Percentiles rank a stretch among this genome's conserved stretches.
phyloP scores from a whole-genome alignment of 169 alveolate species.

The Eimeria acervulina region DNA sequence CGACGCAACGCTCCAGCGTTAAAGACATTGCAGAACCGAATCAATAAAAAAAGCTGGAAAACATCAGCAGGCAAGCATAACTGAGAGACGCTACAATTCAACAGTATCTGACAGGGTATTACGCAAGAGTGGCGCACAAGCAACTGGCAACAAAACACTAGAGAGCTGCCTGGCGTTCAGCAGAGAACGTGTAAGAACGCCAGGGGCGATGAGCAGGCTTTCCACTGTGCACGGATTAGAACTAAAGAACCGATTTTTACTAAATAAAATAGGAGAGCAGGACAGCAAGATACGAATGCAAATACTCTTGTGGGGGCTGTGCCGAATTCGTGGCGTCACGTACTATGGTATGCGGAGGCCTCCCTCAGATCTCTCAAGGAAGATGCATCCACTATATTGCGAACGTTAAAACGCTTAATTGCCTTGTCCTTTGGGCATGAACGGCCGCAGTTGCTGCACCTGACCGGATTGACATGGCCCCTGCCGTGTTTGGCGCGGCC shows the following conservation, averaged over 20 bases:
- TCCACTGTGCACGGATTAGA: background rate
- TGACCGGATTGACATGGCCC: slow-evolving; percentile 98
- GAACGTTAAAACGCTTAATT: slow-evolving; percentile 98
- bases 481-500: slow-evolving; percentile 99
- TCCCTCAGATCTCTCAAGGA: slow-evolving; percentile 99
- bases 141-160: background rate
- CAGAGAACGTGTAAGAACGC: background rate
- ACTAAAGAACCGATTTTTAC: background rate
- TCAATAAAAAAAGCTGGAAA: background rate
- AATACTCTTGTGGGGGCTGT: background rate
- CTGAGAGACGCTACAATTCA: no score
- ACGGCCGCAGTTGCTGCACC: slow-evolving; percentile 99
- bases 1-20: background rate
- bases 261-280: background rate
- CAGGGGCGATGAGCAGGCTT: background rate
- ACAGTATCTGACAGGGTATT: background rate
- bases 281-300: background rate
- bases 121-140: background rate
- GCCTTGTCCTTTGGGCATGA: slow-evolving; percentile 99
- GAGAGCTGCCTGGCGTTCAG: background rate
- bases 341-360: slow-evolving; percentile 90
- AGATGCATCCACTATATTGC: slow-evolving; percentile 99
- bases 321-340: slow-evolving; percentile 39
- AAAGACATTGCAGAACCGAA: background rate
- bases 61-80: no score